phyloP scores from a whole-genome alignment of 345 rosid genomes.

The Eucalyptus victrix region DNA sequence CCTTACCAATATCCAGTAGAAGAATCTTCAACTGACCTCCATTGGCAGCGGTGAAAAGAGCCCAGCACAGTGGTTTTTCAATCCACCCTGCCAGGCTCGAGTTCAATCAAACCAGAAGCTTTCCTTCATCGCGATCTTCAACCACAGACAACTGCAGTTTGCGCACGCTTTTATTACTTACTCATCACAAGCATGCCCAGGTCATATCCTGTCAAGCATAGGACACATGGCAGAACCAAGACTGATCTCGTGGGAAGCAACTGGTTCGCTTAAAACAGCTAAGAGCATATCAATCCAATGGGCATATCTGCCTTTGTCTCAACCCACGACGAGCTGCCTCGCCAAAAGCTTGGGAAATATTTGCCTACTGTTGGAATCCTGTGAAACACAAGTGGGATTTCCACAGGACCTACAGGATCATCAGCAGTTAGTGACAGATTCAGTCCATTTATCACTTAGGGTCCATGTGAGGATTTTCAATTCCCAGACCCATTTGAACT shows the following conservation, averaged over 20 bases:
- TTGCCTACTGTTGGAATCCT: not conserved
- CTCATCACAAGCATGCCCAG: not conserved
- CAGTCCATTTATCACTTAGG: not conserved
- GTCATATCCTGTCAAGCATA: not conserved
- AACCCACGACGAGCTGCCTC: not conserved
- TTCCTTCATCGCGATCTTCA: not conserved
- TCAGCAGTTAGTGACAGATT: not conserved
- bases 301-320: not conserved
- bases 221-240: not conserved
- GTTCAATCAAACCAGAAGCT: not conserved
- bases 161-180: not conserved
- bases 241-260: not conserved
- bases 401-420: not conserved
- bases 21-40: not conserved
- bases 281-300: not conserved
- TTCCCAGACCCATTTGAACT: not conserved
- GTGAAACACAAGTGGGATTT: not conserved
- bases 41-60: not conserved
- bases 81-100: not conserved
- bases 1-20: not conserved
- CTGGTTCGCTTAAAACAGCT: not conserved
- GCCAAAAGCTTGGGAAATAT: not conserved
- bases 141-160: not conserved
- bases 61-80: not conserved
- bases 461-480: not conserved